Evolutionary conservation across 108 stramenopile species (phyloP), one percentile per base, ranked within the genome.

Genomic region (Chaetoceros tenuissimus): DNA sequence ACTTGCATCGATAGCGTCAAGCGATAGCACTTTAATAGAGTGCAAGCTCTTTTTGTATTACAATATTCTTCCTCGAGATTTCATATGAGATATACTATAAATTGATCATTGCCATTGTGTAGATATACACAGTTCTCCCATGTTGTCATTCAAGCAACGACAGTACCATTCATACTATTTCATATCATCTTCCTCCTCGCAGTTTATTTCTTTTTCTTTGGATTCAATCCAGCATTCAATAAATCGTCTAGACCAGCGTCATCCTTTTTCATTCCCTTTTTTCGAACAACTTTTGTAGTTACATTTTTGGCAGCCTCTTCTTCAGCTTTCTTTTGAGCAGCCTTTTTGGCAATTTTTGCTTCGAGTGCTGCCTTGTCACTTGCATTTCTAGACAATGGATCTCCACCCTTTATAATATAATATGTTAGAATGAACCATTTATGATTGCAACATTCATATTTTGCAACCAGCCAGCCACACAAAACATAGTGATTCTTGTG

Each of bases 341-440:
- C 67, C 55, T 89, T 89, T 22, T 75, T 76, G 3, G 84, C 88
- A 46, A 85, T 56, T 46, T 89, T 89, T 20, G 84, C 84, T 24
- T 80, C 74, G 29, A 89, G 62, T 17, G 74, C 75, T 40, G 78
- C 82, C 8, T 74, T 78, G 63, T 89, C 88, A 46, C 56, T 60
- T 49, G 34, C 56, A 62, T 89, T 89, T 20, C 88, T 75, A 54
- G 75, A 69, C 46, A 72, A 58, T 3, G 79, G 79, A 49, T 73
- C 62, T 28, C 88, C 88, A 48, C 77, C 82, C 68, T 84, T 65
- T 47, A 51, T 49, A 13, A 27, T 57, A 20, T 27, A 51, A 3
- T 46, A 24, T 53, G 1, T 31, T 20, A 40, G 13, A 13, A 40
- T 16, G 22, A 8, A 1, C n/a, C 5, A 44, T 1, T 44, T 10